phyloP scores from a whole-genome alignment of 345 rosid species.

The Rhodamnia argentea region DNA sequence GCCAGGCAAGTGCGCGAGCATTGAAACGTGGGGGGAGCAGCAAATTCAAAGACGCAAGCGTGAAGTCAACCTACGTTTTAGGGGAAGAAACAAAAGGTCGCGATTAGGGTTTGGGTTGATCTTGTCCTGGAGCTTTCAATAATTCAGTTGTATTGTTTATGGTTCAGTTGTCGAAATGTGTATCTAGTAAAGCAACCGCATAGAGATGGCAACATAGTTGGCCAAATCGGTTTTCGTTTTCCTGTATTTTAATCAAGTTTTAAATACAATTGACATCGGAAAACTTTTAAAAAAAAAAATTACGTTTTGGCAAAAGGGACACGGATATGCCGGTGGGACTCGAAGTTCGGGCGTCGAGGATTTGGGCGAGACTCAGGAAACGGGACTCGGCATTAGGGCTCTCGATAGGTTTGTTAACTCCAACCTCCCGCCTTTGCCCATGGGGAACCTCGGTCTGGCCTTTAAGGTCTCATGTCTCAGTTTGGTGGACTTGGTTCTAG shows the following conservation, averaged over 20 bases:
- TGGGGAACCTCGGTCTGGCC: not conserved
- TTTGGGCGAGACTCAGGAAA: not conserved
- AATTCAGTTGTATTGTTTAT: not conserved
- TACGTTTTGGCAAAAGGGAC: not conserved
- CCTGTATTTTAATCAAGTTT: not conserved
- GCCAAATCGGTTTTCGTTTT: not conserved
- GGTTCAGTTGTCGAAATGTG: not conserved
- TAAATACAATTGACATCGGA: not conserved
- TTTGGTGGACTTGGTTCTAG: not conserved
- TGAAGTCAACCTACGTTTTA: not conserved
- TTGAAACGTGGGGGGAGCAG: not conserved
- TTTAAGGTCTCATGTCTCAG: not conserved
- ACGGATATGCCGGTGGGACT: not conserved
- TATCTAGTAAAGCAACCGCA: not conserved
- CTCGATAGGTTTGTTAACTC: not conserved
- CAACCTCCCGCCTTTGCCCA: not conserved
- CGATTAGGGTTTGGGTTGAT: not conserved
- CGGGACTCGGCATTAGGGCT: too few relatives aligned
- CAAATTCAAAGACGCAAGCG: not conserved
- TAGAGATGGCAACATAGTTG: not conserved
- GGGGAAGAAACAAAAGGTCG: not conserved
- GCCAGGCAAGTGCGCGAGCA: not conserved
- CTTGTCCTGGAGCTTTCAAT: not conserved
- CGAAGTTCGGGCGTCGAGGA: not conserved
- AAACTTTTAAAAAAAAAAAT: not conserved